Evolutionary conservation across 148 eudicot genomes (phyloP).

Genomic region (Suaeda aralocaspica): DNA sequence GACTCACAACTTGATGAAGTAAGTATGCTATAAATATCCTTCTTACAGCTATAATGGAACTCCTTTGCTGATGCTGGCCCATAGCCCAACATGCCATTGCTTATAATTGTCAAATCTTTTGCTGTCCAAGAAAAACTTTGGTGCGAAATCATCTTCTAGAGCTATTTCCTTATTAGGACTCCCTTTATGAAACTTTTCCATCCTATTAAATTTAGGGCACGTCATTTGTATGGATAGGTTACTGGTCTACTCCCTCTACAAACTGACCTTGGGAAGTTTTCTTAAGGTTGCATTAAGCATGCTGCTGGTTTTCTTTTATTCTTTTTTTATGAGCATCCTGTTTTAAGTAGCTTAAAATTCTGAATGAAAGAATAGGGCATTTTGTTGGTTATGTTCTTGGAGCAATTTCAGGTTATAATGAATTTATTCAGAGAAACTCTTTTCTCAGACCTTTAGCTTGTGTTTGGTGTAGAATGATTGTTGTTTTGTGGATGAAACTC

Average conservation of each 20-base stretch:
- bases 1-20: constrained; percentile 58
- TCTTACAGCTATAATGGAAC: neutral
- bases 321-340: too few species aligned
- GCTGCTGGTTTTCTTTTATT: too few species aligned
- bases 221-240: neutral
- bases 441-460: neutral
- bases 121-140: neutral
- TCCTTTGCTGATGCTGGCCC: neutral
- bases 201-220: neutral
- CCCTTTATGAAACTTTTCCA: neutral
- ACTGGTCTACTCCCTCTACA: too few species aligned
- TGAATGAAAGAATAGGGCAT: too few species aligned
- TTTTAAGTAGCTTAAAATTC: too few species aligned
- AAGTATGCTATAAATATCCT: constrained; percentile 30
- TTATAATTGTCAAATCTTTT: neutral
- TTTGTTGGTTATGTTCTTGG: too few species aligned
- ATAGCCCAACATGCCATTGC: neutral
- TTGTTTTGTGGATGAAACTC: too few species aligned
- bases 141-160: neutral
- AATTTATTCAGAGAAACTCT: neutral
- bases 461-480: neutral
- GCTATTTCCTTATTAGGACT: neutral
- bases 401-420: too few species aligned
- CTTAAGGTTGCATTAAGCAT: too few species aligned
- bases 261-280: too few species aligned